Base-by-base conservation (phyloP, 345 rosid genomes). In the Populus ilicifolia region DNA sequence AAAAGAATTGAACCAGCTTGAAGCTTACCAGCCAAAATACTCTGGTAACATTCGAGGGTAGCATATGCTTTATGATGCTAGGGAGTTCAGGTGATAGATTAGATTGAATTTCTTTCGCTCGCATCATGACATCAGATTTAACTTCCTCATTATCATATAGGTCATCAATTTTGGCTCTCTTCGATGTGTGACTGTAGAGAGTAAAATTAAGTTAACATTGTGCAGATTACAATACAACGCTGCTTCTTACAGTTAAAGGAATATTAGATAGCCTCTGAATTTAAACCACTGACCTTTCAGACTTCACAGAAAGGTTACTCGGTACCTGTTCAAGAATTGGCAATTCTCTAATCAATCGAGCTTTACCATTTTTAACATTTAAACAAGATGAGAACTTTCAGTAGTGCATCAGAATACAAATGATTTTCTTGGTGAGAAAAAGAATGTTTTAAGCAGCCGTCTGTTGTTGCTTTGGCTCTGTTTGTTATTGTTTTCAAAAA, bases 1-100 rank as follows among this genome's bases (percentile, higher is more conserved):
- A 54, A 38, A 41, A 39, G 7, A n/a, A 35, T 16, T 43, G 8
- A 56, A 14, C 50, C 50, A 39, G 30, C n/a, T 11, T 41, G 66
- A 61, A 10, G n/a, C 59, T 39, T 41, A 78, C 81, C 81, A 78
- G 75, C 81, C 81, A 80, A 63, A 80, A 80, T 8, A 78, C 78
- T 74, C 78, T 74, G 4, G 77, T 52, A 25, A 67, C 73, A 50
- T 69, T 38, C 11, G 97, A 90, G 36, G 81, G 90, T 41, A 86
- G 90, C 92, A 90, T 85, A 14, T 72, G 71, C 80, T 91, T 89
- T 50, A 89, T 72, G 61, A 88, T 84, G 83, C 87, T 84, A 7
- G 94, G 97, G 70, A 81, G 85, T 41, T 85, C 75, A 46, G 84
- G 77, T 20, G 87, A 83, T 73, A 90, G 78, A 85, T 85, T 88